Conservation (phyloP, 306 rosid species). For the Citrullus colocynthis region DNA sequence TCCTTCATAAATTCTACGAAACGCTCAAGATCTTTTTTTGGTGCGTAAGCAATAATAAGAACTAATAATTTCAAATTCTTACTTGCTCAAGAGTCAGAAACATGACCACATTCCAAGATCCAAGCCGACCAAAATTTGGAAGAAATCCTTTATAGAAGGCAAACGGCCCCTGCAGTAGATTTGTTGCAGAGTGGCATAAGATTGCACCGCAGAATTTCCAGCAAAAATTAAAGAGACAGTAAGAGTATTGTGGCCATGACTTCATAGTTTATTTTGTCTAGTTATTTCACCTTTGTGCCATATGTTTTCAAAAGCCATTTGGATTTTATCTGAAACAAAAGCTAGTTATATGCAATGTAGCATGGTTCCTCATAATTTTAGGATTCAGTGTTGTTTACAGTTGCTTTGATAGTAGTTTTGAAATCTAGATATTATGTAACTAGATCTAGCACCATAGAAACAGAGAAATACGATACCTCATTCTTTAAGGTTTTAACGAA, state of each 20-base stretch:
- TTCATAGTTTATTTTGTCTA: neutral
- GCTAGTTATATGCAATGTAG: neutral
- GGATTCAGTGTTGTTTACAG: neutral
- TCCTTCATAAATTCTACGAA: neutral
- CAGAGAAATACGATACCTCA: constrained; percentile 46
- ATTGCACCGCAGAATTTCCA: neutral
- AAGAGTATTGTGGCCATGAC: neutral
- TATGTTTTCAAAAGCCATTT: neutral
- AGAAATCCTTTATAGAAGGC: constrained; percentile 97
- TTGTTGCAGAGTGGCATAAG: constrained; percentile 7
- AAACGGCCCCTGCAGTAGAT: constrained; percentile 60
- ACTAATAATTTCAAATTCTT: constrained; percentile 23
- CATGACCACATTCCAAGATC: constrained; percentile 82
- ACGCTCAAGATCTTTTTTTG: neutral
- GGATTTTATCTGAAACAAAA: neutral
- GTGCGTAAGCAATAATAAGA: neutral
- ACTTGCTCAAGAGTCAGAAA: constrained; percentile 87
- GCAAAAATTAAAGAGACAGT: neutral
- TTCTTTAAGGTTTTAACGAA: constrained; percentile 65
- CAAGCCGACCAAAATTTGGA: constrained; percentile 77
- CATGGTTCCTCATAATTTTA: neutral
- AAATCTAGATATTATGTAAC: neutral
- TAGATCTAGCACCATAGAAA: constrained; percentile 1
- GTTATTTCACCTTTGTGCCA: neutral
- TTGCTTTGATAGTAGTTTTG: neutral